Evolutionary conservation across 2,329 filamentous ascomycete genomes (phyloP).

Genomic region (Onygena corvina): DNA sequence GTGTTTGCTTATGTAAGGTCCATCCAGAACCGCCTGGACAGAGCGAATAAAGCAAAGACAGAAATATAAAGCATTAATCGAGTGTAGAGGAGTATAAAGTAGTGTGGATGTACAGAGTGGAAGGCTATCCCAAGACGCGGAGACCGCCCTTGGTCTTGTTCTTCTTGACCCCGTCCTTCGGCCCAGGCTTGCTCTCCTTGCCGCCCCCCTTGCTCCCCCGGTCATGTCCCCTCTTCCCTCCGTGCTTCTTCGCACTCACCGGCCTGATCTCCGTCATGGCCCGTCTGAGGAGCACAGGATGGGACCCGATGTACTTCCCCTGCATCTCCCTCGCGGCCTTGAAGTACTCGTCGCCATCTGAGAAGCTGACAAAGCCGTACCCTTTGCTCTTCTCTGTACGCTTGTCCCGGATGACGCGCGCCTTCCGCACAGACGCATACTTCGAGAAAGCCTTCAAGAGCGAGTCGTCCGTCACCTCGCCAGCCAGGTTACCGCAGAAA

Average conservation of each 20-base stretch:
- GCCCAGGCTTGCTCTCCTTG: constrained; percentile 24
- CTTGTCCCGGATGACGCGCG: constrained; percentile 88
- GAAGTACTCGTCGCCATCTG: constrained; percentile 92
- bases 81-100: background rate
- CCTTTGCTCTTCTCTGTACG: constrained; percentile 92
- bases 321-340: constrained; percentile 96
- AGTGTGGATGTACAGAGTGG: background rate
- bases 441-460: constrained; percentile 84
- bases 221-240: constrained; percentile 28
- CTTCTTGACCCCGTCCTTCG: constrained; percentile 33
- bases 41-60: background rate
- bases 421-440: constrained; percentile 81
- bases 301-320: constrained; percentile 96
- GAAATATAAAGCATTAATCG: background rate
- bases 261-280: constrained; percentile 86
- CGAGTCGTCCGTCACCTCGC: constrained; percentile 93
- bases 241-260: constrained; percentile 55
- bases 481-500: constrained; percentile 92
- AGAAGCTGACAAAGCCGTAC: constrained; percentile 93
- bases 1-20: constrained; percentile 4
- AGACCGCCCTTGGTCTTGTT: constrained; percentile 38
- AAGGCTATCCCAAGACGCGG: constrained; percentile 31
- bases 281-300: constrained; percentile 76
- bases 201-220: constrained; percentile 23
- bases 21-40: background rate